A percentile compares a stretch with the other conserved stretches of the same genome.
phyloP scores from a whole-genome alignment of 148 eudicot species.

The Persicaria maculosa region DNA sequence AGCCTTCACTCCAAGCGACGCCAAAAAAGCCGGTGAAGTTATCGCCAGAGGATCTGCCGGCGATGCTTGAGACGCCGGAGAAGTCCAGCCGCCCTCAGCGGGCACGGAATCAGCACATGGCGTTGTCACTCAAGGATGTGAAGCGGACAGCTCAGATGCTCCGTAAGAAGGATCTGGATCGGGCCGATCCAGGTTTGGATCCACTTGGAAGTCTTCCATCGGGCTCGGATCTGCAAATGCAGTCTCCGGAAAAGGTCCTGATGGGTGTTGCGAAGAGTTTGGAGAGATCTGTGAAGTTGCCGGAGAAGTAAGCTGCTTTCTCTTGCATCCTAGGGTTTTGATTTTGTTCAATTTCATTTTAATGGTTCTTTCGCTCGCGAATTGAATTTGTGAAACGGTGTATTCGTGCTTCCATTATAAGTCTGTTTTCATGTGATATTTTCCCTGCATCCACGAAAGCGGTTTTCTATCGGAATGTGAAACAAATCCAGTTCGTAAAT shows the following conservation, averaged over 20 bases:
- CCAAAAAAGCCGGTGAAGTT: slow-evolving; percentile 21
- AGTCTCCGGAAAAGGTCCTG: neutral
- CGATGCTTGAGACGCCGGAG: slow-evolving; percentile 38
- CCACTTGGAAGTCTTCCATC: neutral
- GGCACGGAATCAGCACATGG: slow-evolving; percentile 23
- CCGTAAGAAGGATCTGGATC: slow-evolving; percentile 18
- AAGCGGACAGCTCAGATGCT: slow-evolving; percentile 36
- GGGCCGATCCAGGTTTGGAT: slow-evolving; percentile 10
- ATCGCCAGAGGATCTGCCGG: neutral
- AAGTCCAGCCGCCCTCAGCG: slow-evolving; percentile 29
- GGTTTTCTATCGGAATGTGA: neutral
- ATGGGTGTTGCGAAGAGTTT: slow-evolving; percentile 9
- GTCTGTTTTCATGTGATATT: neutral
- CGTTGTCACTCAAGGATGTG: slow-evolving; percentile 49
- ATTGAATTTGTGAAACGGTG: neutral
- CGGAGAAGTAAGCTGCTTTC: slow-evolving; percentile 44
- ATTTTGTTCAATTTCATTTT: neutral
- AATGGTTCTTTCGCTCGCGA: neutral
- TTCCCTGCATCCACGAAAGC: neutral
- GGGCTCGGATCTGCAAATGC: slow-evolving; percentile 2
- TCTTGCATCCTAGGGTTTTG: neutral
- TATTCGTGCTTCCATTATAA: neutral
- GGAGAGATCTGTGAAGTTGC: slow-evolving; percentile 23
- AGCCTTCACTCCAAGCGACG: slow-evolving; percentile 19
- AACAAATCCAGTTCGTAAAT: neutral